Evolutionary conservation across 768 basidiomycete species (phyloP).

Genomic region (Austroboletus eburneus): DNA sequence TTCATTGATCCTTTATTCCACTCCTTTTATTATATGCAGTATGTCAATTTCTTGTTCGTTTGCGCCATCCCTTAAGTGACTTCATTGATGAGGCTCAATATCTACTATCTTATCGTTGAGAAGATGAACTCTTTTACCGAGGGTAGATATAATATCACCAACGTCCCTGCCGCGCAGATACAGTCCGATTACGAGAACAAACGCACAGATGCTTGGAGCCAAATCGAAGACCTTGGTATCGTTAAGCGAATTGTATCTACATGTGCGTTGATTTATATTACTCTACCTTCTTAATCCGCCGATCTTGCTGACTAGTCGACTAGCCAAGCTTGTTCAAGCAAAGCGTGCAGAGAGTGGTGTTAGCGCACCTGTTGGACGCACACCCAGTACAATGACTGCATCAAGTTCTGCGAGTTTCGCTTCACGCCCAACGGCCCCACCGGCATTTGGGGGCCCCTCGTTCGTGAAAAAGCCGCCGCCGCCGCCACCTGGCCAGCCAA

Average conservation of each 20-base stretch:
- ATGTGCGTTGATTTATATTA: slow-evolving; percentile 57
- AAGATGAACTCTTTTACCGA: slow-evolving; percentile 87
- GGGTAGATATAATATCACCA: slow-evolving; percentile 70
- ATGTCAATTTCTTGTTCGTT: slow-evolving; percentile 33
- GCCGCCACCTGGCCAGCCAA: slow-evolving; percentile 25
- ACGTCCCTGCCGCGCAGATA: slow-evolving; percentile 64
- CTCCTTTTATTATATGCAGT: slow-evolving; percentile 99
- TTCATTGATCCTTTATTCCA: slow-evolving; percentile 98
- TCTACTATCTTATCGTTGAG: slow-evolving; percentile 92
- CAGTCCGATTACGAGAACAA: slow-evolving; percentile 71
- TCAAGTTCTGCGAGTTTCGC: slow-evolving; percentile 26
- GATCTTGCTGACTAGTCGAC: slow-evolving; percentile 7
- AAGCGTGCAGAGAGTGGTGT: slow-evolving; percentile 35
- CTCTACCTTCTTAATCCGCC: background rate
- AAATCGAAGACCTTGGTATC: slow-evolving; percentile 76
- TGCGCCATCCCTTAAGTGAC: background rate
- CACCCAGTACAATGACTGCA: slow-evolving; percentile 22
- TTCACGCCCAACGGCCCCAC: slow-evolving; percentile 22
- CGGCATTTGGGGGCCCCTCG: slow-evolving; percentile 22
- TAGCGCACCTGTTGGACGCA: slow-evolving; percentile 27
- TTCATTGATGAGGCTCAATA: slow-evolving; percentile 62
- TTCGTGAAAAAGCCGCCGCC: slow-evolving; percentile 44
- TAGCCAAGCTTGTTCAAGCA: slow-evolving; percentile 68
- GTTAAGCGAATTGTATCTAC: slow-evolving; percentile 82
- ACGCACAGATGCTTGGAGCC: slow-evolving; percentile 77